Evolutionary conservation across 2,329 filamentous ascomycete genomes (phyloP), one percentile per base, ranked within the genome.

Genomic region (Aureobasidium mangrovei): DNA sequence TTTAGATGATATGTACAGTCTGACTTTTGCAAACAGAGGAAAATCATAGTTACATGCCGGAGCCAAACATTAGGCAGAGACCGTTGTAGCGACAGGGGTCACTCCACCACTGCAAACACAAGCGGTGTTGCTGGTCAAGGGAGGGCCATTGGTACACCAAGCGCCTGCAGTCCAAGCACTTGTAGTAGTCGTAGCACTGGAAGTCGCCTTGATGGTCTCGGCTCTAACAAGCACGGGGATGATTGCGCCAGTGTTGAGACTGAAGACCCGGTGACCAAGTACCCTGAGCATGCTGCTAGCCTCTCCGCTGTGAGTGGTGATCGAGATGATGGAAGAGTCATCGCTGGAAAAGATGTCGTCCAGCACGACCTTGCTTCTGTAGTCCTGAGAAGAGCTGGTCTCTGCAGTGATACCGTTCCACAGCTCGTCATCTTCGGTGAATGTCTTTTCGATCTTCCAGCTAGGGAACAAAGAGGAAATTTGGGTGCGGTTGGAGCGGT

Each of bases 171-270:
- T 69, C 60, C 62, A 69, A 1, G 66, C 58, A 32, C 56, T 55
- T 6, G 59, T 60, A 4, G 60, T 60, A 0, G 65, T 66, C 0
- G 68, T 68, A 5, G 68, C 58, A 2, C 67, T 63, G 6, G 59
- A 59, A 4, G 61, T 53, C 12, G 64, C 65, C 24, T 65, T 63
- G 5, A 74, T 53, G 1, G 69, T 76, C 60, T 79, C 74, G 1
- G 78, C 82, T 67, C 78, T 81, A 33, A 88, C 78, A 1, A 88
- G 73, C 2, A 85, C 81, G 0, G 84, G 83, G 29, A 88, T 83
- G 6, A 84, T 77, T 55, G 82, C 78, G 7, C 85, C 84, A 0
- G 85, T 88, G n/a, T 72, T 73, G 9, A 88, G 70, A 2, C 70
- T 66, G 64, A 87, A 88, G 2, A 68, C 59, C n/a, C 77, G 75